Evolutionary conservation across 106 monocot genomes (phyloP), one percentile per base, ranked within the genome.

Genomic region (Amphibolis antarctica): DNA sequence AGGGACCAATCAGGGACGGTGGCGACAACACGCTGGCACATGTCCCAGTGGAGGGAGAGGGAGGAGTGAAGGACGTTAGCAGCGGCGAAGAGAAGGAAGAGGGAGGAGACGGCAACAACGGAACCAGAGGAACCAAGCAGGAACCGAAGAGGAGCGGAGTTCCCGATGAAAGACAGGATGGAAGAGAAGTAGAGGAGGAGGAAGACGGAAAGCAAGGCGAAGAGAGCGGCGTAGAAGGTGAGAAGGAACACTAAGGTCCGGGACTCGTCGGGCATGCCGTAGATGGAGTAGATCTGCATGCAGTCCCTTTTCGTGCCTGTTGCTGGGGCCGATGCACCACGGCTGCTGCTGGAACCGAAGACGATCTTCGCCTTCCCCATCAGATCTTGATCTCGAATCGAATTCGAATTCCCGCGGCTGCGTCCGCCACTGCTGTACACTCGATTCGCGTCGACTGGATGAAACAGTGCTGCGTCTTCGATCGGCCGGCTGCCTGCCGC

Each of bases 271-370:
- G 73, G 80, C 36, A 73, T 62, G 70, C 83, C 88, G 67, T 88
- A 83, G 59, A 88, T 63, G 62, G 78, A 66, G 73, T 76, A 83
- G 66, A 83, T 77, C 67, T 88, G 80, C 23, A 53, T 60, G 83
- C 75, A 83, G 44, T 88, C 88, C 11, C 81, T 44, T 11, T 62
- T 59, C 0, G 29, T 7, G 36, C 2, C 36, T 36, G 36, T 7
- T 36, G 7, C 36, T 36, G 36, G 36, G n/a, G n/a, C n/a, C n/a
- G n/a, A n/a, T n/a, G n/a, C n/a, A n/a, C n/a, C n/a, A n/a, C n/a
- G n/a, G n/a, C n/a, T 36, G 36, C 36, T 36, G 36, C 36, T 36
- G 36, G 36, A 36, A 7, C 36, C 36, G 7, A 36, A 36, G 36
- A 36, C 7, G 36, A 36, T 36, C 36, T 36, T 36, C 36, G 4